Conservation (phyloP, 148 eudicot species). For the Vaccinium corymbosum region DNA sequence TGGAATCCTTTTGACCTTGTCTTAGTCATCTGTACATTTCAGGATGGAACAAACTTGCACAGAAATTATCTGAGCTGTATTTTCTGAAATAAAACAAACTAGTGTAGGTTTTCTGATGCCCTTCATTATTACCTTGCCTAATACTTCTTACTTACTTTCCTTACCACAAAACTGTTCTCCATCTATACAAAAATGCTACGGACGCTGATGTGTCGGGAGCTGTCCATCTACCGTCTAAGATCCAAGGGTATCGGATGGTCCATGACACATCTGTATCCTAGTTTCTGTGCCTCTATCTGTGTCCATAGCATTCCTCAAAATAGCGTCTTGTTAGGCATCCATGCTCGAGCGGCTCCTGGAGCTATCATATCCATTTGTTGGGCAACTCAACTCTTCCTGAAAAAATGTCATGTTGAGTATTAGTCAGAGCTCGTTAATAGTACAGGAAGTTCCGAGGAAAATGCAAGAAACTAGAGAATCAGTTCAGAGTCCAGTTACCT, state of each 20-base stretch:
- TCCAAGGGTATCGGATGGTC: background rate
- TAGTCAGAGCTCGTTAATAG: background rate
- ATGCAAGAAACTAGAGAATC: background rate
- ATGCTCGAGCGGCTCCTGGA: slow-evolving; percentile 17
- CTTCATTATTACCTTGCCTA: no score
- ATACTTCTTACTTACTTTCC: background rate
- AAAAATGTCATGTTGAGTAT: background rate
- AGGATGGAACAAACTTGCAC: background rate
- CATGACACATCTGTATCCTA: background rate
- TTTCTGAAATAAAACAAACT: background rate
- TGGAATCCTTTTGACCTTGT: background rate
- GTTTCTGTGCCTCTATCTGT: background rate
- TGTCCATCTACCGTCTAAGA: background rate
- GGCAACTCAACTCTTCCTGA: slow-evolving; percentile 23
- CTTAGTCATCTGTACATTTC: background rate
- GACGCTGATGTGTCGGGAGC: background rate
- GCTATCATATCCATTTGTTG: slow-evolving; percentile 10
- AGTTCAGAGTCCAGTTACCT: slow-evolving; percentile 26
- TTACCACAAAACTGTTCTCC: background rate
- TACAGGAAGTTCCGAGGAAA: background rate
- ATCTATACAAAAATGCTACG: background rate
- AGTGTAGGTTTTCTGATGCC: background rate
- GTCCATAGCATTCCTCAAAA: background rate
- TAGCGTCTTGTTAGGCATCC: background rate
- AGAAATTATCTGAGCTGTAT: background rate